Base-by-base conservation (phyloP, 108 stramenopile species). In the Chaetoceros tenuissimus region DNA sequence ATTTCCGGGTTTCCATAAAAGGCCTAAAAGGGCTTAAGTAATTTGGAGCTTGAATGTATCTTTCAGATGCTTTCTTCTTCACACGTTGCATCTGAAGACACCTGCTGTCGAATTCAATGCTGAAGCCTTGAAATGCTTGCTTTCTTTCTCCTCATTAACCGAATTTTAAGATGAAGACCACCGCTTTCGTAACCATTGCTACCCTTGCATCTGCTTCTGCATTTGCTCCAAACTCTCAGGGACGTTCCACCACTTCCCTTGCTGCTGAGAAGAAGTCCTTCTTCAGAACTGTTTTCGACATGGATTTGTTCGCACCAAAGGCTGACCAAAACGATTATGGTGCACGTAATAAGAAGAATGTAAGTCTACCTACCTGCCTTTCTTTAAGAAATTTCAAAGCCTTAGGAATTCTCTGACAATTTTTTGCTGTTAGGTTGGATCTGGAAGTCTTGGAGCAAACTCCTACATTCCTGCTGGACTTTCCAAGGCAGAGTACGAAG, bases 381-480 rank as follows among this genome's bases (percentile, higher is more conserved):
- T 47, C 19, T 20, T 20, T 2, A 23, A 1, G 18, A 3, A 3
- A 3, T 61, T 21, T 61, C 18, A 7, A 3, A 61, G 43, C 20
- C 45, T 2, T 17, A 31, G 45, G 24, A 24, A 21, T 49, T 47
- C 24, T 28, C 19, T 57, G 2, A n/a, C 21, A 5, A 18, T 69
- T 52, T 50, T 30, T 27, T 46, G 20, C 31, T 52, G 46, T 48
- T 43, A 73, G 66, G 20, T 80, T 48, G 76, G 51, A 40, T 46
- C 55, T 25, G 82, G 71, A 31, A 73, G 72, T 45, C 69, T 82
- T 63, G 73, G 72, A 0, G 64, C 72, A 21, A 80, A 58, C 40
- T 84, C 83, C 16, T 90, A 90, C 60, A 73, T 90, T 58, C 89
- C 89, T 24, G 29, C 70, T 2, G 89, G 89, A 7, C 62, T 90